Base-by-base conservation (phyloP, 176 grass and related monocot genomes). In the Oryza brachyantha region DNA sequence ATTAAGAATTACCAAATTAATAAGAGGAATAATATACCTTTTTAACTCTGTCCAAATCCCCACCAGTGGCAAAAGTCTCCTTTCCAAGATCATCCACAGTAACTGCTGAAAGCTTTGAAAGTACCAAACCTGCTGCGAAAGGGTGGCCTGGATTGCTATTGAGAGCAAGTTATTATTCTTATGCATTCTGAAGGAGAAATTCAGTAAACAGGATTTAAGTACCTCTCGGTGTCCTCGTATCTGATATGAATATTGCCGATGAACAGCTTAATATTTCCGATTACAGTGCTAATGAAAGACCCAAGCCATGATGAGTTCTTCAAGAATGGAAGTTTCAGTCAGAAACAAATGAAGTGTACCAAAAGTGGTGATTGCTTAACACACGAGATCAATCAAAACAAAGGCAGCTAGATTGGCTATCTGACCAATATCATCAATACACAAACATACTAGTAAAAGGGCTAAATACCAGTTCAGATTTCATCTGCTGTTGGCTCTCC, bases 171-270 rank as follows among this genome's bases (percentile, higher is more conserved):
- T 66, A 72, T 40, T 32, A 60, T 78, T 58, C 35, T 76, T 60
- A 31, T 70, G 66, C 52, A 71, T 74, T 21, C 21, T 29, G 27
- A 79, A 71, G 36, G 58, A 76, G 17, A 77, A 84, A 61, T 8
- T 17, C 42, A 88, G 37, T 75, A 37, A 80, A 43, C 13, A 79
- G 58, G 79, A 70, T 67, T 80, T 46, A 78, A 83, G 48, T 94
- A 98, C 95, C 95, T 98, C 85, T 98, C 92, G 34, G 39, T 48
- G 35, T 98, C 95, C 73, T 94, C 95, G 9, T 92, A 98, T 98
- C 95, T 94, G 85, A 98, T 94, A 78, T 98, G 95, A 80, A 94
- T 83, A 80, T 94, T 94, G 71, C 89, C 86, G n/a, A 98, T 90
- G 37, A 90, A 93, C 38, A 98, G 72, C 87, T 98, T 98, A 71